phyloP scores from a whole-genome alignment of 495 filamentous ascomycete species.

The Achaetomiella virescens region DNA sequence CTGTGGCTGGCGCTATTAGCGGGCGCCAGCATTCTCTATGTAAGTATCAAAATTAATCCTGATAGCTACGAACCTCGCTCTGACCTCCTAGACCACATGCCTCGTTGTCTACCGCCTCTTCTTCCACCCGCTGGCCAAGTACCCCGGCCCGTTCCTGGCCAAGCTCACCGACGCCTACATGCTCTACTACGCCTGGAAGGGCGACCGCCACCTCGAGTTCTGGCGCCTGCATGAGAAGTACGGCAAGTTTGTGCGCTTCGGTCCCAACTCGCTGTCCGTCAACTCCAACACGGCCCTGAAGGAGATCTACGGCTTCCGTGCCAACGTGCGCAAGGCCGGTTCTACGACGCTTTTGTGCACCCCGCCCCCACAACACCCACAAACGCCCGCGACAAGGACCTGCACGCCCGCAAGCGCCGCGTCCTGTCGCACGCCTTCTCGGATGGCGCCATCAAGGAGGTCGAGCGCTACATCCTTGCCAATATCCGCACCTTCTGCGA shows the following conservation, averaged over 20 bases:
- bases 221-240: slow-evolving; percentile 53
- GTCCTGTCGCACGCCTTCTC: slow-evolving; percentile 60
- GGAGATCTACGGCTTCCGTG: slow-evolving; percentile 53
- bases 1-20: slow-evolving; percentile 26
- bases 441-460: slow-evolving; percentile 48
- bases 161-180: slow-evolving; percentile 52
- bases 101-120: slow-evolving; percentile 47
- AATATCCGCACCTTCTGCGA: slow-evolving; percentile 47
- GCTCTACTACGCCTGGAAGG: slow-evolving; percentile 51
- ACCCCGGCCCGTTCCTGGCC: slow-evolving; percentile 56
- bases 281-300: slow-evolving; percentile 52
- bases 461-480: slow-evolving; percentile 53
- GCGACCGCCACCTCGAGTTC: slow-evolving; percentile 56
- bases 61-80: neutral
- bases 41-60: slow-evolving; percentile 8
- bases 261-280: slow-evolving; percentile 55
- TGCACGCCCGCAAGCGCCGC: slow-evolving; percentile 58
- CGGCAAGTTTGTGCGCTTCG: slow-evolving; percentile 53
- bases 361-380: slow-evolving; percentile 54
- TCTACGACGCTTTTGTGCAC: slow-evolving; percentile 59
- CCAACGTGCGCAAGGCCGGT: slow-evolving; percentile 58
- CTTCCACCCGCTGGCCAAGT: slow-evolving; percentile 61
- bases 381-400: slow-evolving; percentile 51
- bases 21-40: slow-evolving; percentile 18
- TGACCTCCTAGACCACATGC: slow-evolving; percentile 19